A percentile compares a stretch with the other conserved stretches of the same genome.
These are phyloP conservation scores for Boletus rubescentipes DNA, from an alignment of 768 basidiomycete genomes.

Conservation along the genomic window DNA sequence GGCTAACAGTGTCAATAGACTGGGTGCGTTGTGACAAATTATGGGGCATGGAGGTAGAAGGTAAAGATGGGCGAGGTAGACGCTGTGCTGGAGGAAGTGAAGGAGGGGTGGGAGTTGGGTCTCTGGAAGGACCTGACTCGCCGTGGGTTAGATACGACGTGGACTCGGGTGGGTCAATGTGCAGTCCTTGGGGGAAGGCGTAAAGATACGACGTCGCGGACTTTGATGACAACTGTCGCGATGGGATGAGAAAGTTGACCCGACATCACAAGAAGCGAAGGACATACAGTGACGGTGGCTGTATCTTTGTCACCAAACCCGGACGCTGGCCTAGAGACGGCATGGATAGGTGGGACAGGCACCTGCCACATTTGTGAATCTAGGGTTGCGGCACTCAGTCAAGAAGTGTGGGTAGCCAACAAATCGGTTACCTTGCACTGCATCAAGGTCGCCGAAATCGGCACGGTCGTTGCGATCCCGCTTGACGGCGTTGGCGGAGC, in stretches of 20 bases:
- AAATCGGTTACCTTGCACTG: constrained; percentile 26
- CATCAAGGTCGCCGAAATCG: constrained; percentile 17
- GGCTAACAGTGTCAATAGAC: constrained; percentile 20
- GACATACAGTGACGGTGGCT: constrained; percentile 20
- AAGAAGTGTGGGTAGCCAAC: background rate
- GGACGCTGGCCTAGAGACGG: constrained; percentile 12
- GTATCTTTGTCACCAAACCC: constrained; percentile 22
- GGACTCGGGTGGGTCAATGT: constrained; percentile 3
- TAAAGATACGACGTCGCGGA: constrained; percentile 19
- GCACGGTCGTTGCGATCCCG: constrained; percentile 17
- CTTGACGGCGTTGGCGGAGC: constrained; percentile 8
- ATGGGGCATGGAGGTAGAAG: constrained; percentile 21
- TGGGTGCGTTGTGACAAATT: constrained; percentile 12
- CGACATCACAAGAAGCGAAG: background rate
- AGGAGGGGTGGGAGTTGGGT: constrained; percentile 43
- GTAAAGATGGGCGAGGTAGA: constrained; percentile 25
- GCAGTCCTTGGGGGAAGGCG: background rate
- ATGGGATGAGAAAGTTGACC: constrained; percentile 12
- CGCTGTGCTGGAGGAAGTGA: constrained; percentile 37
- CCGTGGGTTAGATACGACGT: constrained; percentile 25
- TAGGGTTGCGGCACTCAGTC: constrained; percentile 8
- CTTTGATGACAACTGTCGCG: constrained; percentile 18
- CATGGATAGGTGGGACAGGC: background rate
- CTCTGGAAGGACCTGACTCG: constrained; percentile 28
- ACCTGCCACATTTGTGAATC: constrained; percentile 18